A percentile compares a stretch with the other conserved stretches of the same genome.
These are phyloP conservation scores for Emiliania huxleyi DNA, from an alignment of 78 protist species.

Conservation along the genomic window DNA sequence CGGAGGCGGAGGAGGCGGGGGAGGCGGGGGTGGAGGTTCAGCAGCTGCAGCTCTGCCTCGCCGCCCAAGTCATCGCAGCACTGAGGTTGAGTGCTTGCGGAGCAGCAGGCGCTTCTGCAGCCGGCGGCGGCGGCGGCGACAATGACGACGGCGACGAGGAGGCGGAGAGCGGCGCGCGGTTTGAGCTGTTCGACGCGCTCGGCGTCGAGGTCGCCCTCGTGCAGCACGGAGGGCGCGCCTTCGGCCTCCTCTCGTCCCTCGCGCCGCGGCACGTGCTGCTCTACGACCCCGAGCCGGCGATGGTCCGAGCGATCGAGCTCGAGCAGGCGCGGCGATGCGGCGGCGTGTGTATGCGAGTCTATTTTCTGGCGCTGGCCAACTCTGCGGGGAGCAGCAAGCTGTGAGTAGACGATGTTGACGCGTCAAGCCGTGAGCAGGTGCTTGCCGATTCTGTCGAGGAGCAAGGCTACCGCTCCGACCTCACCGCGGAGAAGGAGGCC, in stretches of 20 bases:
- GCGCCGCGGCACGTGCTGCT: conserved; percentile 45
- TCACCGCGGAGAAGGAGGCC: conserved; percentile 13
- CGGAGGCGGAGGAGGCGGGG: background rate
- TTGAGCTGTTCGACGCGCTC: background rate
- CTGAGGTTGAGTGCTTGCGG: too few species aligned
- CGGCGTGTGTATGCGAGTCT: background rate
- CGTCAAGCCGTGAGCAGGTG: too few species aligned
- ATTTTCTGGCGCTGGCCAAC: background rate
- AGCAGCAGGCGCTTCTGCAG: too few species aligned
- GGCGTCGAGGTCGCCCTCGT: background rate
- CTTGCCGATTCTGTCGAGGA: conserved; percentile 24
- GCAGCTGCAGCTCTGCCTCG: too few species aligned
- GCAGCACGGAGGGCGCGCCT: background rate
- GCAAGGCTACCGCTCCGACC: conserved; percentile 27
- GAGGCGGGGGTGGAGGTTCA: background rate
- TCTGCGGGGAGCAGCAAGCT: too few species aligned
- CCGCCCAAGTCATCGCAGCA: too few species aligned
- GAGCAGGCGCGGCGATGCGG: background rate
- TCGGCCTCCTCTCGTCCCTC: background rate
- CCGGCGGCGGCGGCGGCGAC: background rate
- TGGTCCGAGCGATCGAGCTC: conserved; percentile 36
- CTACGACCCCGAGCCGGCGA: conserved; percentile 35
- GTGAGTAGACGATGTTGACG: too few species aligned
- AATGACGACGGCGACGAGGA: background rate
- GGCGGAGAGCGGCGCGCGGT: background rate